A percentile compares a stretch with the other conserved stretches of the same genome.
phyloP scores from a whole-genome alignment of 2,329 filamentous ascomycete genomes.

The Dothistroma pini region DNA sequence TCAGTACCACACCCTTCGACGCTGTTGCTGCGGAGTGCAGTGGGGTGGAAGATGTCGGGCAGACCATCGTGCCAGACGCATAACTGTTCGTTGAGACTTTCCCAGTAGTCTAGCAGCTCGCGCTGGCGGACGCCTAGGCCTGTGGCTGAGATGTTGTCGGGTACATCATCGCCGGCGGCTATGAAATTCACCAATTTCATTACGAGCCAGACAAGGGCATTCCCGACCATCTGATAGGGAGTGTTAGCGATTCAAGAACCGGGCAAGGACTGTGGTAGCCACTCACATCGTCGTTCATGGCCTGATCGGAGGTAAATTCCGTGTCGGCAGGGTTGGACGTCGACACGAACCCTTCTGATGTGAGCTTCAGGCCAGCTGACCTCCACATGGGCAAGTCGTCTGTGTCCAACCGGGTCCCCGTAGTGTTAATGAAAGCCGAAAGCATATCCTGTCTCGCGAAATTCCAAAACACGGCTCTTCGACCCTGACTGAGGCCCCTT shows the following conservation, averaged over 20 bases:
- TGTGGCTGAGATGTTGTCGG: constrained; percentile 35
- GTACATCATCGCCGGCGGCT: constrained; percentile 53
- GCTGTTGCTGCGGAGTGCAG: constrained; percentile 42
- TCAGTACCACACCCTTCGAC: constrained; percentile 13
- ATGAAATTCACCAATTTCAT: constrained; percentile 65
- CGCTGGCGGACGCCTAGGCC: constrained; percentile 49
- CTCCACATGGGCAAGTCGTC: constrained; percentile 62
- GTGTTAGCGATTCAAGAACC: constrained; percentile 1
- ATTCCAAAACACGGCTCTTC: constrained; percentile 63
- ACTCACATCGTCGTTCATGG: constrained; percentile 55
- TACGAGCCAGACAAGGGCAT: constrained; percentile 62
- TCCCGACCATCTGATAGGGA: constrained; percentile 50
- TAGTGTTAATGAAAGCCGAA: constrained; percentile 61
- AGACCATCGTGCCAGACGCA: constrained; percentile 58
- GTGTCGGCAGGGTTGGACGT: constrained; percentile 47
- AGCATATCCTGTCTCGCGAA: constrained; percentile 64
- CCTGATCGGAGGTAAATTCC: constrained; percentile 39
- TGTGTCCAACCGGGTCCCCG: constrained; percentile 58
- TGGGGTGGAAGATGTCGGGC: constrained; percentile 57
- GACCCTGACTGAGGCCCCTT: constrained; percentile 49
- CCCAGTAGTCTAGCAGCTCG: constrained; percentile 51
- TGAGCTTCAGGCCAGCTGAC: constrained; percentile 58
- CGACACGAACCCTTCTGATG: constrained; percentile 50
- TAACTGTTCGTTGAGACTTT: constrained; percentile 54
- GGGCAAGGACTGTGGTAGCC: neutral